These are phyloP conservation scores for Fusarium devonianum DNA, from an alignment of 2,329 filamentous ascomycete genomes.

Conservation along the genomic window DNA sequence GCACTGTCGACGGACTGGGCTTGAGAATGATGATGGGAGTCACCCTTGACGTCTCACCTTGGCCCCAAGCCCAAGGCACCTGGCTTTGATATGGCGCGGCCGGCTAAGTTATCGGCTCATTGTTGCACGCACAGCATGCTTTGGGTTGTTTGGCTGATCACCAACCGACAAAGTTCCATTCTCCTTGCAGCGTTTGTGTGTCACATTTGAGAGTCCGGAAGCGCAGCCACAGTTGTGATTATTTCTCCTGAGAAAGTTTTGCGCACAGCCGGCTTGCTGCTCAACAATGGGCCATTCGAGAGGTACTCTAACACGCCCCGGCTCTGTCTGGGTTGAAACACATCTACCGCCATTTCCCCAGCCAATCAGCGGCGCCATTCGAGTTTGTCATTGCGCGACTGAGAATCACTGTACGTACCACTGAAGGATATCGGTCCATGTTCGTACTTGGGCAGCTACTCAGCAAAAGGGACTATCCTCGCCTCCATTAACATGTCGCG, in stretches of 20 bases:
- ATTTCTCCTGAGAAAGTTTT: conserved; percentile 17
- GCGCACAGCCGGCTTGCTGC: conserved; percentile 3
- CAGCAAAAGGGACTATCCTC: no score
- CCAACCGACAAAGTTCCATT: conserved; percentile 9
- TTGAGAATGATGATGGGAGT: conserved; percentile 3
- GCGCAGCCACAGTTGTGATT: conserved; percentile 34
- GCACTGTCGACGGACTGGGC: conserved; percentile 1
- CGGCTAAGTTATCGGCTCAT: background rate
- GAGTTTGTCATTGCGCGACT: conserved; percentile 10
- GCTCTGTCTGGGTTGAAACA: conserved; percentile 20
- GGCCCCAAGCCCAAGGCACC: conserved; percentile 14
- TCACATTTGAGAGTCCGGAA: conserved; percentile 29
- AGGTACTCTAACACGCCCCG: conserved; percentile 9
- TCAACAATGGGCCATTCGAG: conserved; percentile 10
- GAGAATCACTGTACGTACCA: conserved; percentile 7
- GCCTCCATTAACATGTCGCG: conserved; percentile 5
- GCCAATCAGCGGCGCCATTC: conserved; percentile 16
- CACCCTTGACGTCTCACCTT: background rate
- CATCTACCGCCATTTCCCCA: conserved; percentile 15
- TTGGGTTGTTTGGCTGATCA: conserved; percentile 27
- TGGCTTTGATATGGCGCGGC: conserved; percentile 1
- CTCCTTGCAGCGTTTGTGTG: conserved; percentile 30
- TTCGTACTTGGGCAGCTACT: no score
- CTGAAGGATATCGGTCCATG: conserved; percentile 1
- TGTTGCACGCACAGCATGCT: conserved; percentile 12